A percentile compares a stretch with the other conserved stretches of the same genome.
phyloP scores from a whole-genome alignment of 2,329 filamentous ascomycete species.

The Lecanosticta acicola region DNA sequence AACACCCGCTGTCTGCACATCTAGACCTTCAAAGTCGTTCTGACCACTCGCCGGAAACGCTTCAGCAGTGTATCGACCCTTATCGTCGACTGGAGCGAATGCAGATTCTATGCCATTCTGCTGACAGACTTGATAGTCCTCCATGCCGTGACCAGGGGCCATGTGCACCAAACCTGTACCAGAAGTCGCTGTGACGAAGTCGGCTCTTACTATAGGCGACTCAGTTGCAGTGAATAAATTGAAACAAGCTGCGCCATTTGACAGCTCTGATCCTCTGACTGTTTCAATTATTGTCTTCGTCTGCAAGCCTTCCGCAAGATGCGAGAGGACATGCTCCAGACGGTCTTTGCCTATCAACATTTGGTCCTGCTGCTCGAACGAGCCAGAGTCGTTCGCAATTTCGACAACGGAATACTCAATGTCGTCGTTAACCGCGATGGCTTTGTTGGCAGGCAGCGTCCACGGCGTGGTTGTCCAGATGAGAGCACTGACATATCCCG shows the following conservation, averaged over 20 bases:
- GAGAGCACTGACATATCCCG: conserved; percentile 63
- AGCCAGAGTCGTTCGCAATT: conserved; percentile 1
- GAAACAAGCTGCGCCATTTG: conserved; percentile 36
- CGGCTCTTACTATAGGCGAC: conserved; percentile 67
- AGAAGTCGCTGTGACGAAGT: conserved; percentile 85
- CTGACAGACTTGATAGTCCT: conserved; percentile 82
- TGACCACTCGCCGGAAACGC: conserved; percentile 57
- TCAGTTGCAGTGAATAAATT: conserved; percentile 42
- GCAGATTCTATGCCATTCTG: conserved; percentile 61
- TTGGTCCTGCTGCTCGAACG: conserved; percentile 30
- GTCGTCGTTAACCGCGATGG: conserved; percentile 73
- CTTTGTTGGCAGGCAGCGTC: conserved; percentile 90
- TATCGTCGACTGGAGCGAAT: conserved; percentile 76
- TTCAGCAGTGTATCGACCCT: conserved; percentile 72
- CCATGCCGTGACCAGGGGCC: conserved; percentile 91
- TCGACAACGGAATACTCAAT: conserved; percentile 57
- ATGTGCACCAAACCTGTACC: conserved; percentile 92
- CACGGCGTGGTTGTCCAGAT: conserved; percentile 98
- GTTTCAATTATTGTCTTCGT: conserved; percentile 47
- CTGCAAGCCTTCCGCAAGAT: conserved; percentile 45
- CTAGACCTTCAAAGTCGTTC: conserved; percentile 63
- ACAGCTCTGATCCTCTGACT: conserved; percentile 61
- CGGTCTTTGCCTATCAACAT: conserved; percentile 69
- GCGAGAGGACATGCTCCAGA: conserved; percentile 52
- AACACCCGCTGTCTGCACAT: conserved; percentile 66